Conservation (phyloP, 306 rosid species). For the Castanea crenata region DNA sequence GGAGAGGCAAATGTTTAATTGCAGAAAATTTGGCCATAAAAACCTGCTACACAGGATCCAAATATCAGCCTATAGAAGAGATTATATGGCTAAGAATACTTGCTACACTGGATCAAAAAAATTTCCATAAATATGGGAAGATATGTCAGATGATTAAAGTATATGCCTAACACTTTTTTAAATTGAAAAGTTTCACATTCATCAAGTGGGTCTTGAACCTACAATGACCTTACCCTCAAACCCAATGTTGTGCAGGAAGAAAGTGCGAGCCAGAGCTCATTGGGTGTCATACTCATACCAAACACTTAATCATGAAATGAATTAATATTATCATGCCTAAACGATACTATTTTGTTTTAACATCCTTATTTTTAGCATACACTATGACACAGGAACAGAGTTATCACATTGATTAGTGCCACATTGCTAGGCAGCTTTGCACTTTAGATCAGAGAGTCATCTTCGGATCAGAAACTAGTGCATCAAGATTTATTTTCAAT, state of each 20-base stretch:
- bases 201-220: too few species aligned
- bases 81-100: not conserved
- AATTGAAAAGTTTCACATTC: too few species aligned
- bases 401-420: not conserved
- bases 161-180: not conserved
- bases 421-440: not conserved
- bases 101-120: not conserved
- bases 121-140: not conserved
- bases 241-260: too few species aligned
- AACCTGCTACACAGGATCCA: too few species aligned
- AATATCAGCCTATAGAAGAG: not conserved
- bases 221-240: too few species aligned
- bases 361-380: not conserved
- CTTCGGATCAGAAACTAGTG: not conserved
- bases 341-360: not conserved
- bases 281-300: too few species aligned
- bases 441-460: not conserved
- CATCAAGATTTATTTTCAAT: not conserved
- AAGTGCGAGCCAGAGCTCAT: too few species aligned
- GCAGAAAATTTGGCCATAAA: too few species aligned
- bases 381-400: not conserved
- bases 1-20: too few species aligned
- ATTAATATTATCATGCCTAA: not conserved
- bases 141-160: too few species aligned
- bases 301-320: not conserved